A percentile compares a stretch with the other conserved stretches of the same genome.
Conservation (phyloP, 2,329 filamentous ascomycete genomes). For the Ceratocystis cubensis region DNA sequence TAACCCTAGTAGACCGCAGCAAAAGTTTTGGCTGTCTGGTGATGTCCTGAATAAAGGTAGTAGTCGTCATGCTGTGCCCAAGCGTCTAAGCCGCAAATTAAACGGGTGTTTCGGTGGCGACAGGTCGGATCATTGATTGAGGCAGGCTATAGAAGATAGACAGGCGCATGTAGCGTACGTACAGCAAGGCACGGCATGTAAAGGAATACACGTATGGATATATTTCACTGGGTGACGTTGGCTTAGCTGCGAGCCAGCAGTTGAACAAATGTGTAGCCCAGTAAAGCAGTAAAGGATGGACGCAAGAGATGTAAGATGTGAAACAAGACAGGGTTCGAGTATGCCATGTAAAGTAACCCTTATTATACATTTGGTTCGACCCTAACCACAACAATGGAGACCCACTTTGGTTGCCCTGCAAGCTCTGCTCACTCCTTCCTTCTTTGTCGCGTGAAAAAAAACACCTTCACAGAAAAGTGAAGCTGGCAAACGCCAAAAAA, state of each 20-base stretch:
- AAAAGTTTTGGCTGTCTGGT: background rate
- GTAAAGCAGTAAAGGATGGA: too few species aligned
- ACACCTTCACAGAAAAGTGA: background rate
- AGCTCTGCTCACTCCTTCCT: background rate
- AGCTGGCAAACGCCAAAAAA: conserved; percentile 8
- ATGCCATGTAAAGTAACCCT: background rate
- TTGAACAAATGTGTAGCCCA: too few species aligned
- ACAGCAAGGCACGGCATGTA: too few species aligned
- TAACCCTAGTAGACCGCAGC: background rate
- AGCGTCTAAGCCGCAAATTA: background rate
- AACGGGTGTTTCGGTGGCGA: background rate
- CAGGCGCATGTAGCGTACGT: background rate
- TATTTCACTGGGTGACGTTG: too few species aligned
- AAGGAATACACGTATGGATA: too few species aligned
- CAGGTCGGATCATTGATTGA: background rate
- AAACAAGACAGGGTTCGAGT: background rate
- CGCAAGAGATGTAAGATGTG: background rate
- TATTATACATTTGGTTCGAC: background rate
- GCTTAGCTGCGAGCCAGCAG: too few species aligned
- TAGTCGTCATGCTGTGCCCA: background rate
- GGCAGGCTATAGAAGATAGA: background rate
- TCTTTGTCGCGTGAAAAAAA: conserved; percentile 7
- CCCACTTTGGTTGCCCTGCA: conserved; percentile 10
- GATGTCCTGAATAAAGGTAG: background rate
- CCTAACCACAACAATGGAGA: background rate